Conservation (phyloP, 352 stramenopile species). For the Nothophytophthora sp. region DNA sequence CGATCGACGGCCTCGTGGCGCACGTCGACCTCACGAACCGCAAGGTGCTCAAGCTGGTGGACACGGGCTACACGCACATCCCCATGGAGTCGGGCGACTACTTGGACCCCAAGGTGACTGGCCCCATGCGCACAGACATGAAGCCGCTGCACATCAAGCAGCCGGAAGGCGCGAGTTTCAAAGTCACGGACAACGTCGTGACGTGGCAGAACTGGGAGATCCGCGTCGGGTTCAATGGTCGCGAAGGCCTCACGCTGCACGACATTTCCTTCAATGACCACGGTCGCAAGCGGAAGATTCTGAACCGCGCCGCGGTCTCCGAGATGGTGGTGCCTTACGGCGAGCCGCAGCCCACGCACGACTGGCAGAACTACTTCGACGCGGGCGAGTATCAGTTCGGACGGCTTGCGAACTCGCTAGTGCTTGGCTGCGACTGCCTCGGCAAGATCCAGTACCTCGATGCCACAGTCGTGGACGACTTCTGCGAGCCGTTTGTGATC, state of each 20-base stretch:
- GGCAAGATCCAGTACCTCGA: conserved; percentile 80
- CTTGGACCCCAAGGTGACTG: conserved; percentile 12
- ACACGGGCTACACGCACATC: conserved; percentile 22
- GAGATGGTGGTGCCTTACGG: conserved; percentile 79
- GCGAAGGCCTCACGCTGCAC: conserved; percentile 64
- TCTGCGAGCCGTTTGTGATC: conserved; percentile 35
- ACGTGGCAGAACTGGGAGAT: conserved; percentile 67
- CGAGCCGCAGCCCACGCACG: conserved; percentile 48
- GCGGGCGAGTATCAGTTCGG: conserved; percentile 64
- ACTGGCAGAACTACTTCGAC: conserved; percentile 72
- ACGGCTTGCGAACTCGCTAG: conserved; percentile 54
- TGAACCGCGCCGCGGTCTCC: conserved; percentile 51
- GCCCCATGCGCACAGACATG: conserved; percentile 17
- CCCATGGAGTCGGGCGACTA: conserved; percentile 22
- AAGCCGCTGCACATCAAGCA: conserved; percentile 56
- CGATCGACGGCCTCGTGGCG: conserved; percentile 22
- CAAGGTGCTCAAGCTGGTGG: conserved; percentile 12
- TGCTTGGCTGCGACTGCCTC: conserved; percentile 71
- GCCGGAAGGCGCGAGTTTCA: conserved; percentile 56
- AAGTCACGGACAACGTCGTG: conserved; percentile 45
- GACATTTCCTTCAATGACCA: conserved; percentile 43
- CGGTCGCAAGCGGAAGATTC: conserved; percentile 24
- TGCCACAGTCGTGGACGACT: conserved; percentile 42
- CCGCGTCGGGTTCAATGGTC: conserved; percentile 61
- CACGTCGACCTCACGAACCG: conserved; percentile 21